A percentile compares a stretch with the other conserved stretches of the same genome.
Conservation (phyloP, 768 basidiomycete species). For the Aureoboletus auriporus region DNA sequence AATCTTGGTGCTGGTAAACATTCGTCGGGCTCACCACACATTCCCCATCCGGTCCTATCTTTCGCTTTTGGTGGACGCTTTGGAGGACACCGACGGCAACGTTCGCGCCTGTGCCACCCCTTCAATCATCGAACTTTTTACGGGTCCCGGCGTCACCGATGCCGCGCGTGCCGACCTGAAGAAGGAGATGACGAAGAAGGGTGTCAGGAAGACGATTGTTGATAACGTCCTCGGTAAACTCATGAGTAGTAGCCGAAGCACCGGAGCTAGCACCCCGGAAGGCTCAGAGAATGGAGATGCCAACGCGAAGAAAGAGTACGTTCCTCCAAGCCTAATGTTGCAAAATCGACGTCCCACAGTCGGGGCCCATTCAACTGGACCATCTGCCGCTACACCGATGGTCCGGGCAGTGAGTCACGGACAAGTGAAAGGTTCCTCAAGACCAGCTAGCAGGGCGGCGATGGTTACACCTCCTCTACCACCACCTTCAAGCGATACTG, state of each 20-base stretch:
- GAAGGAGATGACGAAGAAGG: conserved; percentile 83
- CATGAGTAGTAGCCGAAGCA: conserved; percentile 39
- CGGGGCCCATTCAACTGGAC: conserved; percentile 23
- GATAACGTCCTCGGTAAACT: conserved; percentile 74
- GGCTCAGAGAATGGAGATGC: conserved; percentile 52
- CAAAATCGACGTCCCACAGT: conserved; percentile 47
- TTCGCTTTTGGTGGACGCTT: conserved; percentile 69
- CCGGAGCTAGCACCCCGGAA: conserved; percentile 44
- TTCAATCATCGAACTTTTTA: conserved; percentile 81
- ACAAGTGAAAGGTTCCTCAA: conserved; percentile 45
- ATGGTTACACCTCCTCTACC: conserved; percentile 39
- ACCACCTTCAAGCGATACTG: conserved; percentile 39
- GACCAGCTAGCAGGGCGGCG: conserved; percentile 62
- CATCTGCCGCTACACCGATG: conserved; percentile 28
- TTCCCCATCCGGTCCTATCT: conserved; percentile 85
- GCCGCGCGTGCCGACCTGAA: conserved; percentile 90
- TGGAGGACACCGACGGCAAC: conserved; percentile 88
- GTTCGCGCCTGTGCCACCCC: conserved; percentile 85
- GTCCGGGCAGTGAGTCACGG: conserved; percentile 47
- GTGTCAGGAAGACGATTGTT: conserved; percentile 81
- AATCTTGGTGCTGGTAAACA: conserved; percentile 64
- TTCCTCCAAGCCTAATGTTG: conserved; percentile 72
- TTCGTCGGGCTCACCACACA: conserved; percentile 64
- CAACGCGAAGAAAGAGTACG: conserved; percentile 48
- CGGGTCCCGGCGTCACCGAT: conserved; percentile 76